These are phyloP conservation scores for Urochloa ruziziensis DNA, from an alignment of 176 grass and related monocot species.

Conservation along the genomic window DNA sequence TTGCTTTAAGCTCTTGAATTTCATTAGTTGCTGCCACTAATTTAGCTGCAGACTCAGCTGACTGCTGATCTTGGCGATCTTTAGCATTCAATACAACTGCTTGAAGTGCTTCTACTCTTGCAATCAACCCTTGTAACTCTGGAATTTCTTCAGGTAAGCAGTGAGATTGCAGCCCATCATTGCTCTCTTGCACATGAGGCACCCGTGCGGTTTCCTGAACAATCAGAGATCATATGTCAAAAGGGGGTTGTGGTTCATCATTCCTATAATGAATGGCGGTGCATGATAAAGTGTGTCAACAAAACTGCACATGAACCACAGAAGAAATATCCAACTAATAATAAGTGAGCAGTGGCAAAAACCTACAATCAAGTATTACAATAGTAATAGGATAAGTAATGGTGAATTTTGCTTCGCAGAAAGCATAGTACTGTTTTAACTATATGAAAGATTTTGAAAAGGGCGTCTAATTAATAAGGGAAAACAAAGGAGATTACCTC, in stretches of 20 bases:
- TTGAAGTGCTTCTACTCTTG: conserved; percentile 69
- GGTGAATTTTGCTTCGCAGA: background rate
- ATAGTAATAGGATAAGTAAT: background rate
- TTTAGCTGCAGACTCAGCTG: conserved; percentile 27
- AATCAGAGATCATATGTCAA: background rate
- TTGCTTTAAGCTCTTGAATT: conserved; percentile 47
- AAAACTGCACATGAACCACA: background rate
- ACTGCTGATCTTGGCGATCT: conserved; percentile 51
- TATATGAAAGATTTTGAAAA: background rate
- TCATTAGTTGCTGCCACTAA: conserved; percentile 32
- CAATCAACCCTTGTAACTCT: conserved; percentile 51
- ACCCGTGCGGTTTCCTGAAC: conserved; percentile 35
- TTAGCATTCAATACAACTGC: conserved; percentile 33
- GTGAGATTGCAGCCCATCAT: background rate
- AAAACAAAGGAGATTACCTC: conserved; percentile 25
- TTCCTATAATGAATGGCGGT: background rate
- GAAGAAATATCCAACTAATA: background rate
- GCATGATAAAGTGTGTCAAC: background rate
- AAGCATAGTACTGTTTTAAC: background rate
- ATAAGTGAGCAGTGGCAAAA: conserved; percentile 5
- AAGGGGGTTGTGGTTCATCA: background rate
- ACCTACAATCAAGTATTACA: background rate
- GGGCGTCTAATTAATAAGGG: background rate
- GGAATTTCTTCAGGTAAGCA: conserved; percentile 14
- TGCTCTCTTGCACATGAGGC: conserved; percentile 5